Evolutionary conservation across 2,329 filamentous ascomycete species (phyloP).

Genomic region (Neocucurbitaria cava): DNA sequence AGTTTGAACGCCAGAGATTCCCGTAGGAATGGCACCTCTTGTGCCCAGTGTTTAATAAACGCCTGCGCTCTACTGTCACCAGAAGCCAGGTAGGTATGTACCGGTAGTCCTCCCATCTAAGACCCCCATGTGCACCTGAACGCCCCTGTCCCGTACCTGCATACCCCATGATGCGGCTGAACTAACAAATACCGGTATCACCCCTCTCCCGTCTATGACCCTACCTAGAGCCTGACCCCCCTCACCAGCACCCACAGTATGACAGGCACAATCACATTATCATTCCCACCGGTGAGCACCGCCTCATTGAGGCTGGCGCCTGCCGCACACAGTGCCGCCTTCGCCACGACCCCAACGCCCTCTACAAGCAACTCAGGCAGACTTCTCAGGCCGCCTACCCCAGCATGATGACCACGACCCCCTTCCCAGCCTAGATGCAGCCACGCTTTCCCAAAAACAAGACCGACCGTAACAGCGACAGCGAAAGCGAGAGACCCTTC

Average conservation of each 20-base stretch:
- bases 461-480: constrained; percentile 75
- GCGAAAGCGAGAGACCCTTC: constrained; percentile 87
- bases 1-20: too few species aligned
- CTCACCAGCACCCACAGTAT: constrained; percentile 92
- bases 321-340: constrained; percentile 72
- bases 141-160: constrained; percentile 17
- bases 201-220: too few species aligned
- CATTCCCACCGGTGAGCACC: constrained; percentile 93
- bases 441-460: constrained; percentile 76
- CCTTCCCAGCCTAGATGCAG: constrained; percentile 80
- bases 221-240: constrained; percentile 62
- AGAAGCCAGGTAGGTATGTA: too few species aligned
- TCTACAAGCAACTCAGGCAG: constrained; percentile 53
- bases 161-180: constrained; percentile 6
- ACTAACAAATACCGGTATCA: too few species aligned
- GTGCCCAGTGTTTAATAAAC: too few species aligned
- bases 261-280: constrained; percentile 96
- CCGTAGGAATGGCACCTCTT: too few species aligned
- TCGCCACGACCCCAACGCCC: constrained; percentile 53
- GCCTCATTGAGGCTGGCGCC: constrained; percentile 92
- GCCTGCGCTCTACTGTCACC: too few species aligned
- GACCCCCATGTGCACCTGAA: constrained; percentile 1
- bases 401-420: constrained; percentile 27
- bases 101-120: too few species aligned
- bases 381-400: constrained; percentile 7